Conservation (phyloP, 75 land plant genomes). For the Selaginella moellendorffii region DNA sequence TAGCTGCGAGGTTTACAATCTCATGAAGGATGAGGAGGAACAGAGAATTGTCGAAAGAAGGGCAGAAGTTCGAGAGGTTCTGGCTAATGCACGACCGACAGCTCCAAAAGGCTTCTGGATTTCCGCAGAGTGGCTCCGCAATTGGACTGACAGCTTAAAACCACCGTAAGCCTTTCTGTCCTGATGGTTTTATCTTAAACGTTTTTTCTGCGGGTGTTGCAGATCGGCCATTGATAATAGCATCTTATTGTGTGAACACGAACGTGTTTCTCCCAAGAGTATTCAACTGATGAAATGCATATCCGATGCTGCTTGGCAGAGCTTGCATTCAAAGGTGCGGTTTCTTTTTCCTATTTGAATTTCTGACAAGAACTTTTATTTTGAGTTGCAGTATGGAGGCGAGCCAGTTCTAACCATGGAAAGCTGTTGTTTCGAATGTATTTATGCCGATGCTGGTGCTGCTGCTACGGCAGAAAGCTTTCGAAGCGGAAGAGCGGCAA, state of each 20-base stretch:
- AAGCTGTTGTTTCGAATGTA: conserved; percentile 60
- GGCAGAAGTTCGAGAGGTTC: conserved; percentile 60
- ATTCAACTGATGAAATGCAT: conserved; percentile 58
- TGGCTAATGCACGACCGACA: conserved; percentile 38
- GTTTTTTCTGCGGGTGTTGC: conserved; percentile 19
- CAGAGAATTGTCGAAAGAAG: conserved; percentile 36
- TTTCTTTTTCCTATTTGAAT: conserved; percentile 12
- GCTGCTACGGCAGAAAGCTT: conserved; percentile 53
- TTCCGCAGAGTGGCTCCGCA: conserved; percentile 83
- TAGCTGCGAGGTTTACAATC: conserved; percentile 46
- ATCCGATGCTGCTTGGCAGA: conserved; percentile 54
- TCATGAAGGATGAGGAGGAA: conserved; percentile 34
- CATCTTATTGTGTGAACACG: conserved; percentile 52
- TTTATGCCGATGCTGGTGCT: conserved; percentile 41
- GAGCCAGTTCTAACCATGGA: conserved; percentile 49
- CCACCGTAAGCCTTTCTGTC: conserved; percentile 39
- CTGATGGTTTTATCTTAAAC: background rate
- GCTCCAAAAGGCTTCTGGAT: conserved; percentile 69
- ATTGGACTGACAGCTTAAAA: conserved; percentile 69
- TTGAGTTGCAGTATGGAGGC: conserved; percentile 50
- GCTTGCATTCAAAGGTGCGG: conserved; percentile 50
- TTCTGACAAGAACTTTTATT: background rate
- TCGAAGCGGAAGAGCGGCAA: conserved; percentile 39
- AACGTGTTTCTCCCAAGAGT: conserved; percentile 50
- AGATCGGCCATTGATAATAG: conserved; percentile 53